Conservation (phyloP, 2,329 filamentous ascomycete genomes). For the Verticillium tricorpus region DNA sequence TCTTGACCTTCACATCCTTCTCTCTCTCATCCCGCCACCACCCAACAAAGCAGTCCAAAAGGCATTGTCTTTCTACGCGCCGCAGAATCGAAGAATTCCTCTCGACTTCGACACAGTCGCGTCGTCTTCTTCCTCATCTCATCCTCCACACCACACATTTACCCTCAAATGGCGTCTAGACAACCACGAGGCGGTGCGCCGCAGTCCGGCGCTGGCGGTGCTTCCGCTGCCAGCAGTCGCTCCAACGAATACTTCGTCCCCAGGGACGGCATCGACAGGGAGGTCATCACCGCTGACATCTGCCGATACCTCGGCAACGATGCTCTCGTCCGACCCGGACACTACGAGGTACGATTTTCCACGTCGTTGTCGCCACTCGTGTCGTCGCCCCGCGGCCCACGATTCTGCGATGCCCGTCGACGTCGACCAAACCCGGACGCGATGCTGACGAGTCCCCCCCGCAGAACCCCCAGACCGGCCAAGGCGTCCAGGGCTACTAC, state of each 20-base stretch:
- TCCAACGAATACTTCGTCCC: slow-evolving; percentile 79
- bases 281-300: slow-evolving; percentile 80
- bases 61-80: slow-evolving; percentile 6
- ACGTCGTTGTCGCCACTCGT: not conserved
- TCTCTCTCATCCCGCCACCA: slow-evolving; percentile 11
- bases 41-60: not conserved
- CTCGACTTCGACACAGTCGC: not conserved
- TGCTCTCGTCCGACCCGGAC: slow-evolving; percentile 71
- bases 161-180: slow-evolving; percentile 33
- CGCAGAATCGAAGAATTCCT: slow-evolving; percentile 7
- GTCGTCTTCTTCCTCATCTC: slow-evolving; percentile 10
- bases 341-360: slow-evolving; percentile 58
- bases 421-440: not conserved
- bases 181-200: slow-evolving; percentile 31
- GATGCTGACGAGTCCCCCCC: slow-evolving; percentile 3
- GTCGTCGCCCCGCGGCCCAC: not conserved
- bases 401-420: not conserved
- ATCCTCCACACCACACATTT: slow-evolving; percentile 15
- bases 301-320: slow-evolving; percentile 81
- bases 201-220: slow-evolving; percentile 21
- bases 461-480: slow-evolving; percentile 51
- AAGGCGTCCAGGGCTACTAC: slow-evolving; percentile 67
- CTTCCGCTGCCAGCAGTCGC: slow-evolving; percentile 37
- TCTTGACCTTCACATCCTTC: slow-evolving; percentile 16
- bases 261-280: slow-evolving; percentile 74